Evolutionary conservation across 495 filamentous ascomycete species (phyloP), one percentile per base, ranked within the genome.

Genomic region (Bacidia gigantensis): DNA sequence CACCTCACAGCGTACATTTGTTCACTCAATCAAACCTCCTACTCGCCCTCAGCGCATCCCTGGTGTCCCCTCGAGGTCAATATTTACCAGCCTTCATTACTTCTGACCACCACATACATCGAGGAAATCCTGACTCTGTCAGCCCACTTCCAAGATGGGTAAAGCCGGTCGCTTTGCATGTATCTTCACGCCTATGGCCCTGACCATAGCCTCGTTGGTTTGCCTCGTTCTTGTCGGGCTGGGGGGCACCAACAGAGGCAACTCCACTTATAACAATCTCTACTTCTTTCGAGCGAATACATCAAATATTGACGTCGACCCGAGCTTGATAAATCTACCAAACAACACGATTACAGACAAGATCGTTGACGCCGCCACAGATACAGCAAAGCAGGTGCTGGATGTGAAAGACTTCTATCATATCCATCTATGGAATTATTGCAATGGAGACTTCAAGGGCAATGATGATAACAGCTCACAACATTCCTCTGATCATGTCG

Each of bases 361-460:
- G 60, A 64, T 79, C 54, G 72, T 70, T 11, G 72, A 77, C 22
- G 51, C 63, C 3, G 59, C 60, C 1, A 56, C 46, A n/a, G n/a
- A 24, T 0, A 47, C 26, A 11, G 62, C 69, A 9, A 56, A 71
- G 56, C 55, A 62, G 1, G 70, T 81, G 10, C 70, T 81, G 23
- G 71, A 74, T 22, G 71, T 97, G 41, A 74, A 71, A 49, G 81
- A 93, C 65, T 77, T 81, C 61, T 97, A 97, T 76, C 75, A 79
- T 48, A 74, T 95, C 62, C 77, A 77, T 55, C 72, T 98, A 24
- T 94, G 84, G 84, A 83, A 84, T 62, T 96, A 89, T 77, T 97
- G 92, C 72, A 70, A 74, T 14, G 77, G 79, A 42, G 69, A 67
- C 3, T 58, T 63, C 9, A 71, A 70, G 54, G 65, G 70, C 25